These are phyloP conservation scores for Centaurea solstitialis DNA, from an alignment of 129 eudicot genomes.

Conservation along the genomic window DNA sequence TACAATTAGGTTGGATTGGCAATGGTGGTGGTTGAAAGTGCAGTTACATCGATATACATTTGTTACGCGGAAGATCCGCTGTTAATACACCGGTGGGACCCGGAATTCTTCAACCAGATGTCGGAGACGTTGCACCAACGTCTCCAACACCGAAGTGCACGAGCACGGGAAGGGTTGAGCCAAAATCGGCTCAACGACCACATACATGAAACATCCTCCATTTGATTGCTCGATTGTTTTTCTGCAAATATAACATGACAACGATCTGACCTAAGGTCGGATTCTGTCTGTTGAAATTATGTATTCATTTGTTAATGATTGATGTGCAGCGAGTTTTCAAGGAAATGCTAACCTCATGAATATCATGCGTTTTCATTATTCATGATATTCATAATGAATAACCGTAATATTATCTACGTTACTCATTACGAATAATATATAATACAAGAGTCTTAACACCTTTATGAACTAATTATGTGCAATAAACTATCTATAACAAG, in stretches of 20 bases:
- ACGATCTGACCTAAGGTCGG: conserved; percentile 31
- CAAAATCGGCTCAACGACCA: conserved; percentile 50
- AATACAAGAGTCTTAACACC: neutral
- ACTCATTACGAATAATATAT: neutral
- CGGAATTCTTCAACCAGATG: conserved; percentile 70
- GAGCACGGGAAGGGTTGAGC: conserved; percentile 61
- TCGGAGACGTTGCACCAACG: conserved; percentile 85
- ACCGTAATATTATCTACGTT: no score
- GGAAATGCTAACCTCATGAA: neutral
- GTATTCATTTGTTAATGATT: neutral
- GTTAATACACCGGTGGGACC: conserved; percentile 82
- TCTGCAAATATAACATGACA: conserved; percentile 21
- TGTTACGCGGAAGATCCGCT: conserved; percentile 89
- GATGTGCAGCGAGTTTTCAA: conserved; percentile 11
- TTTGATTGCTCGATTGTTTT: conserved; percentile 21
- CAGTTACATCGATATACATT: conserved; percentile 85
- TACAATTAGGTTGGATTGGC: conserved; percentile 77
- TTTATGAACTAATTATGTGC: neutral
- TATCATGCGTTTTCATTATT: neutral
- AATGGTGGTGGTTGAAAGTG: conserved; percentile 93
- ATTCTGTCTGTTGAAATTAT: conserved; percentile 1
- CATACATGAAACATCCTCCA: conserved; percentile 43
- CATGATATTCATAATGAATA: neutral
- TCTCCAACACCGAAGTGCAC: conserved; percentile 82
- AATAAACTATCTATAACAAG: neutral